Percentiles rank a stretch among this genome's conserved stretches.
Conservation (phyloP, 495 filamentous ascomycete genomes). For the Xylaria venustula region DNA sequence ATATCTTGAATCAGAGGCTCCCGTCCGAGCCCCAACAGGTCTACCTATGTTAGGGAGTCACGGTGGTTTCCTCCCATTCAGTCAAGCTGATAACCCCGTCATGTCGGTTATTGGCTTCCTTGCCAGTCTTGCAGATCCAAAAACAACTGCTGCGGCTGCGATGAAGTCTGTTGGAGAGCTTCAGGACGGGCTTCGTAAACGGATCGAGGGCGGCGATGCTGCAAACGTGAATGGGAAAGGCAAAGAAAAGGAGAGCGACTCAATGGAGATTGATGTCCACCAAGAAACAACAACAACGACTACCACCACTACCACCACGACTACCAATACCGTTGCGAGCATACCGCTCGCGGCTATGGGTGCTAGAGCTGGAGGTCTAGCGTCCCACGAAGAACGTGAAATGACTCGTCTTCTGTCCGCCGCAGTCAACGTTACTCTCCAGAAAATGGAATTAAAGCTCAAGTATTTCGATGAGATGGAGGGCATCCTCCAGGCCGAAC, state of each 20-base stretch:
- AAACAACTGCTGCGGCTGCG: conserved; percentile 83
- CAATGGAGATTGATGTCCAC: conserved; percentile 54
- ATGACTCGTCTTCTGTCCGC: conserved; percentile 89
- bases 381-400: conserved; percentile 93
- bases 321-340: conserved; percentile 64
- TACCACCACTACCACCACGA: conserved; percentile 43
- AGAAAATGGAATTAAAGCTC: conserved; percentile 81
- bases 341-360: conserved; percentile 82
- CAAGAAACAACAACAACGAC: conserved; percentile 42
- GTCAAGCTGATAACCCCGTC: conserved; percentile 87
- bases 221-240: conserved; percentile 48
- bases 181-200: conserved; percentile 67
- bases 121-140: conserved; percentile 81
- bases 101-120: conserved; percentile 93
- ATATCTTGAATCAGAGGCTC: conserved; percentile 74
- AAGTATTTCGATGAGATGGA: conserved; percentile 97
- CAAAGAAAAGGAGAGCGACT: conserved; percentile 58
- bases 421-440: conserved; percentile 78
- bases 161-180: conserved; percentile 82
- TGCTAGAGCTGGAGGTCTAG: conserved; percentile 80
- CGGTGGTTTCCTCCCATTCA: conserved; percentile 78
- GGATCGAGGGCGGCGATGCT: conserved; percentile 66
- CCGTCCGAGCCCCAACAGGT: conserved; percentile 54
- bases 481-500: conserved; percentile 82
- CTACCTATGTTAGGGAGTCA: conserved; percentile 61